Evolutionary conservation across 2,329 filamentous ascomycete species (phyloP).

Genomic region (Biscogniauxia mediterranea): DNA sequence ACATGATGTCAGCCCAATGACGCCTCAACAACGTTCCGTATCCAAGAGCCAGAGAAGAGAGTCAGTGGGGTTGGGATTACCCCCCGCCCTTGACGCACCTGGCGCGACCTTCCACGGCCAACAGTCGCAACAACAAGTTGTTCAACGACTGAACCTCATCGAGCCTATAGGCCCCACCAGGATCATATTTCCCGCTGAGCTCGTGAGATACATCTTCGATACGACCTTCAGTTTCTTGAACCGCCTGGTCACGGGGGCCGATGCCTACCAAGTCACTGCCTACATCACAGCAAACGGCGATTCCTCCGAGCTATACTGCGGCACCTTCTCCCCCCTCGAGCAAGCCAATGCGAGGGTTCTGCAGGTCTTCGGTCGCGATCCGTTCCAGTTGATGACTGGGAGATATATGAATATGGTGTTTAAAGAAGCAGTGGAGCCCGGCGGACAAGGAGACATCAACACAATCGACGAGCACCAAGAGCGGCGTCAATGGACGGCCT

Average conservation of each 20-base stretch:
- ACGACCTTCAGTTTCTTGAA: neutral
- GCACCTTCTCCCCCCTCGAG: slow-evolving; percentile 1
- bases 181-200: neutral
- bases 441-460: neutral
- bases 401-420: slow-evolving; percentile 3
- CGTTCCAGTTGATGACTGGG: slow-evolving; percentile 1
- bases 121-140: neutral
- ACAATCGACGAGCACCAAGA: neutral
- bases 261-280: slow-evolving; percentile 5
- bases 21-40: too few relatives aligned
- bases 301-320: slow-evolving; percentile 1
- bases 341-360: slow-evolving; percentile 3
- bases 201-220: slow-evolving; percentile 1
- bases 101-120: neutral
- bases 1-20: neutral
- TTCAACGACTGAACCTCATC: slow-evolving; percentile 1
- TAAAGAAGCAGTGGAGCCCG: neutral
- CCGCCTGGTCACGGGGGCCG: neutral
- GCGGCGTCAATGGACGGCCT: neutral
- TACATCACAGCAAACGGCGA: neutral
- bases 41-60: neutral
- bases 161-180: slow-evolving; percentile 2
- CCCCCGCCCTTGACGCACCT: neutral
- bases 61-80: neutral
- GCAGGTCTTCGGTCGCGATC: slow-evolving; percentile 3